A percentile compares a stretch with the other conserved stretches of the same genome.
Evolutionary conservation across 805 yeast genomes (phyloP).

Genomic region (Phaffomyces thermotolerans): DNA sequence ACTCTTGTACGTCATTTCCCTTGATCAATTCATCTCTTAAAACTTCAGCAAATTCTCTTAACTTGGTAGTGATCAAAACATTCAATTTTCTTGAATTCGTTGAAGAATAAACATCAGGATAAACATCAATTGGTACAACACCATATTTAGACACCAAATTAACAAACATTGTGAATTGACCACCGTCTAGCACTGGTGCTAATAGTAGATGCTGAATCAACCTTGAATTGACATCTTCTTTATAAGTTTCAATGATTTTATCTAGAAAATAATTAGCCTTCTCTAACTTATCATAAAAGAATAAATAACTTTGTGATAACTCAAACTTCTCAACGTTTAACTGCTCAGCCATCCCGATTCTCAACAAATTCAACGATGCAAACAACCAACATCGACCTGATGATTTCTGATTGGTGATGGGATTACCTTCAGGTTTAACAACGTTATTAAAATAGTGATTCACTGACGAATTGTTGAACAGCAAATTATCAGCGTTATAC

Average conservation of each 20-base stretch:
- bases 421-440: slow-evolving; percentile 42
- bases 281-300: slow-evolving; percentile 82
- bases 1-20: slow-evolving; percentile 20
- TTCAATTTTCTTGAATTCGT: slow-evolving; percentile 48
- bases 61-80: slow-evolving; percentile 54
- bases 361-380: slow-evolving; percentile 70
- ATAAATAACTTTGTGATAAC: slow-evolving; percentile 70
- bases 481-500: slow-evolving; percentile 27
- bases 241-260: slow-evolving; percentile 62
- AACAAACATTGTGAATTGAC: slow-evolving; percentile 80
- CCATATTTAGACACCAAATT: slow-evolving; percentile 78
- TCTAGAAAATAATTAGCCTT: slow-evolving; percentile 77
- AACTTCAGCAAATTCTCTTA: slow-evolving; percentile 71
- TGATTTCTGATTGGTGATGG: slow-evolving; percentile 64
- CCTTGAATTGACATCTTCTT: slow-evolving; percentile 62
- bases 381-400: slow-evolving; percentile 89
- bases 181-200: slow-evolving; percentile 76
- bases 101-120: slow-evolving; percentile 59
- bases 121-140: slow-evolving; percentile 63
- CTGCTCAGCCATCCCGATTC: slow-evolving; percentile 54
- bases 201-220: slow-evolving; percentile 56
- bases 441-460: slow-evolving; percentile 22
- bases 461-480: slow-evolving; percentile 17
- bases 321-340: slow-evolving; percentile 63
- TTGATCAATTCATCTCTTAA: slow-evolving; percentile 35